Conservation (phyloP, 2,329 filamentous ascomycete species). For the Cladophialophora yegresii region DNA sequence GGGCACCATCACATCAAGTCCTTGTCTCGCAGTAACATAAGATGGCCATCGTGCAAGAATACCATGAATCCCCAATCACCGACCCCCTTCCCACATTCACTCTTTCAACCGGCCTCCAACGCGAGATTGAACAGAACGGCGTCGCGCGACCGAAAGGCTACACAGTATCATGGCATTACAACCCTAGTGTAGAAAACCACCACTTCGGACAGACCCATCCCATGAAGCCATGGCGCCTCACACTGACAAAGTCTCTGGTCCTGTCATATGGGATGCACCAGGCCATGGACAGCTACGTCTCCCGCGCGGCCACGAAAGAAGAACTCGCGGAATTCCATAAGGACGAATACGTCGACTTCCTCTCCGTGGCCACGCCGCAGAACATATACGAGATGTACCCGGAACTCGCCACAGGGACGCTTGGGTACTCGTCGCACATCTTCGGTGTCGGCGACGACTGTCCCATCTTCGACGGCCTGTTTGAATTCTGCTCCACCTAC, state of each 20-base stretch:
- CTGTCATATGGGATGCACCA: slow-evolving; percentile 94
- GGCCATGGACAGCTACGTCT: slow-evolving; percentile 91
- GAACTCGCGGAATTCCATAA: slow-evolving; percentile 87
- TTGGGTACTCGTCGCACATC: slow-evolving; percentile 50
- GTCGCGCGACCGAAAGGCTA: slow-evolving; percentile 81
- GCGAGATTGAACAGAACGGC: slow-evolving; percentile 61
- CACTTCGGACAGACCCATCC: slow-evolving; percentile 97
- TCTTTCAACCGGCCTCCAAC: slow-evolving; percentile 54
- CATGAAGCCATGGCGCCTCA: slow-evolving; percentile 98
- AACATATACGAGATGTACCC: slow-evolving; percentile 62
- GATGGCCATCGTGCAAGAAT: slow-evolving; percentile 34
- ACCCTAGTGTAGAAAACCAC: slow-evolving; percentile 90
- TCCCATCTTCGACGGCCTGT: slow-evolving; percentile 92
- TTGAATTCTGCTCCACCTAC: slow-evolving; percentile 92
- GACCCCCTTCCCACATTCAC: slow-evolving; percentile 47
- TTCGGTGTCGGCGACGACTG: slow-evolving; percentile 95
- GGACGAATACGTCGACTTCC: slow-evolving; percentile 85
- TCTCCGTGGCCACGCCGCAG: slow-evolving; percentile 70
- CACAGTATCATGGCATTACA: slow-evolving; percentile 92
- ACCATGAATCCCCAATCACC: slow-evolving; percentile 8
- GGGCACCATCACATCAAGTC: background rate
- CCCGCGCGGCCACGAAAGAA: slow-evolving; percentile 80
- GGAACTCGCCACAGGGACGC: slow-evolving; percentile 31
- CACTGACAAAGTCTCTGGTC: slow-evolving; percentile 90
- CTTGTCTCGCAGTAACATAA: background rate